Base-by-base conservation (phyloP, 257 asterid species). In the Ballota nigra region DNA sequence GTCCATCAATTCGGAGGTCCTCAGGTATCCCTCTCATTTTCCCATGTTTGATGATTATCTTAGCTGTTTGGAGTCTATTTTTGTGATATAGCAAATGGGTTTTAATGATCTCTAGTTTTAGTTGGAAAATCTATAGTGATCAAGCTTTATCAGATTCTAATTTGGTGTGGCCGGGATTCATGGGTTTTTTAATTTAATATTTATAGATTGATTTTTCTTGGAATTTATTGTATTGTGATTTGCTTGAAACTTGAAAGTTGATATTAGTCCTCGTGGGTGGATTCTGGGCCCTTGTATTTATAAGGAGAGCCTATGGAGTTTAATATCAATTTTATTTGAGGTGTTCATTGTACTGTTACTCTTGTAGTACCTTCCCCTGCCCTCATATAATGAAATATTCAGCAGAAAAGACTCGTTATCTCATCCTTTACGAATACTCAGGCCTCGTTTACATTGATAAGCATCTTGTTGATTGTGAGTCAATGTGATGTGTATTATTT, bases 1-100 rank as follows among this genome's bases (percentile, higher is more conserved):
- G 63, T 92, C 62, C 85, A 92, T 78, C 85, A 92, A 69, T 74
- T 77, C 62, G 96, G 98, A 29, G 92, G 96, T 63, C 68, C 49
- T 53, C 63, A 70, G 63, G 66, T 38, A 74, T 73, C 28, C 29
- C 69, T 60, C 26, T 16, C n/a, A 16, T 51, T 63, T n/a, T 29
- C 24, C 8, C 16, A n/a, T 33, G 20, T n/a, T 47, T 41, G 26
- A 3, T 33, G 20, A 11, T n/a, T 2, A 20, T 20, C 19, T 9
- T 11, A 7, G 1, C 41, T 41, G n/a, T 62, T 28, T 47, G 18
- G 6, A 5, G 6, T 72, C 10, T 8, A 4, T n/a, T 12, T 60
- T 3, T 15, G 36, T 51, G 61, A 60, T 57, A 6, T 33, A 28
- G 52, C 66, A 11, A 15, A 13, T 72, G 71, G 55, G 72, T 29